These are phyloP conservation scores for Chalciporus piperatus DNA, from an alignment of 768 basidiomycete species.

Conservation along the genomic window DNA sequence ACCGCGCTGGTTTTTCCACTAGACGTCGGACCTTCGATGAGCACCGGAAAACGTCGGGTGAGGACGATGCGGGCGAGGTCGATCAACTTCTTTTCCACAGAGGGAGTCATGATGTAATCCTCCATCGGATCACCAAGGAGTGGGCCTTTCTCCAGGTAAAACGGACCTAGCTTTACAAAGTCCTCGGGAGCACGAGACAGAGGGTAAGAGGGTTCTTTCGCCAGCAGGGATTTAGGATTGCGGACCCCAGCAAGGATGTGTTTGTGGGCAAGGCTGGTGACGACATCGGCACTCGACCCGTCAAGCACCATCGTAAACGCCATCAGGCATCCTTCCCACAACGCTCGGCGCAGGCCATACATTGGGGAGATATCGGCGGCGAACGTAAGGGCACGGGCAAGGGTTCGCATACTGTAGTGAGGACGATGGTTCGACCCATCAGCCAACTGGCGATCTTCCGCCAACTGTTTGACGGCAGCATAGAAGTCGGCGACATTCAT, in stretches of 20 bases:
- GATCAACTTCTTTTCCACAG: constrained; percentile 90
- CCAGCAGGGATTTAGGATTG: constrained; percentile 73
- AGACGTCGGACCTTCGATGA: constrained; percentile 98
- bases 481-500: constrained; percentile 95
- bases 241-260: constrained; percentile 77
- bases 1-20: constrained; percentile 97
- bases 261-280: constrained; percentile 67
- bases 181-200: constrained; percentile 44
- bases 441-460: constrained; percentile 73
- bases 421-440: constrained; percentile 92
- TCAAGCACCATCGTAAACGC: constrained; percentile 96
- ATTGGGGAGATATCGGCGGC: constrained; percentile 74
- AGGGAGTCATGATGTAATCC: constrained; percentile 93
- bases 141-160: constrained; percentile 82
- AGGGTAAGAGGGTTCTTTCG: constrained; percentile 62
- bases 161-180: constrained; percentile 85
- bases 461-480: constrained; percentile 69
- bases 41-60: constrained; percentile 86
- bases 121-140: constrained; percentile 60
- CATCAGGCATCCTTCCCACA: constrained; percentile 98
- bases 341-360: constrained; percentile 79
- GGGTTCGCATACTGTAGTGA: constrained; percentile 96
- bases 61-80: constrained; percentile 91
- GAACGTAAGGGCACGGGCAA: constrained; percentile 87
- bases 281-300: constrained; percentile 59